Base-by-base conservation (phyloP, 805 yeast species). In the Saccharomycopsis sp. region DNA sequence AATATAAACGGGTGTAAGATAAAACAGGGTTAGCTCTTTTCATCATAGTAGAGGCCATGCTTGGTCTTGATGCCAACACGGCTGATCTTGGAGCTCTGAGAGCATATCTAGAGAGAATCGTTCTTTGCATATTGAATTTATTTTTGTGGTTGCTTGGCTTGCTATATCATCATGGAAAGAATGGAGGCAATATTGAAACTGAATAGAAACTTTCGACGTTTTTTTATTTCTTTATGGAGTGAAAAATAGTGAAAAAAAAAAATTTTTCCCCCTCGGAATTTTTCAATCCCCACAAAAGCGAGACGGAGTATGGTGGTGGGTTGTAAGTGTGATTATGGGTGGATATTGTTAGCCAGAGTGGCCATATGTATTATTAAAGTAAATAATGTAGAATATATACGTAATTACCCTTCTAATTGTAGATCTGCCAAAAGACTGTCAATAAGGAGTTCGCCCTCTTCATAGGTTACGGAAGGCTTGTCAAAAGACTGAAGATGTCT, bases 391-490 rank as follows among this genome's bases (percentile, higher is more conserved):
- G n/a, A n/a, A n/a, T 29, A 5, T 29, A 29, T 29, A 29, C 5
- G 9, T 12, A 5, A 29, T 50, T 50, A 24, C 23, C 19, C 53
- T 20, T 24, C 53, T 50, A 24, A 29, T 5, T 17, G 41, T 9
- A 24, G 19, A 3, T 53, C 55, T 12, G 3, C 17, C 20, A 38
- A 22, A 35, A 62, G 60, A n/a, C 66, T 14, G 56, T 60, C 57
- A 64, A 66, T 52, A 65, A 61, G 25, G 57, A 56, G n/a, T 62
- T 64, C n/a, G 67, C 52, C 53, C 68, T 71, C 60, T 63, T 65
- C 67, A 8, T 47, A 55, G 55, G 69, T 68, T 23, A 73, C 66
- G 12, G 67, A 68, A 59, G 70, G 74, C 54, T 68, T 71, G 64
- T 77, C 74, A 44, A 44, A 12, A 73, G 65, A 12, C 22, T 44